Percentiles rank a stretch among this genome's conserved stretches.
Evolutionary conservation across 345 rosid genomes (phyloP).

Genomic region (Lepidium sativum): DNA sequence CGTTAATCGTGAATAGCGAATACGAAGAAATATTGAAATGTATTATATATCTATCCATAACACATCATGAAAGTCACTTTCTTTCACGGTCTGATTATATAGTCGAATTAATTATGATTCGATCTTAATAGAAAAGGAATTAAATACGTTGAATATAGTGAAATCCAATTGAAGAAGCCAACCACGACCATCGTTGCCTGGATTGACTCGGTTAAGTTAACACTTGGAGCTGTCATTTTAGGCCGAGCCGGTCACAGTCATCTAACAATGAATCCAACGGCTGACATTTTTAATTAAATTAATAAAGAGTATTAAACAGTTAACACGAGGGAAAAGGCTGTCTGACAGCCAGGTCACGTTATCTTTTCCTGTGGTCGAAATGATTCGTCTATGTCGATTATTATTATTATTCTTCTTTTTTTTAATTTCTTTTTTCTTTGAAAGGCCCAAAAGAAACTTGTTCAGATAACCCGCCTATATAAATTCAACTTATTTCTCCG

Average conservation of each 20-base stretch:
- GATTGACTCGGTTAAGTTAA: slow-evolving; percentile 19
- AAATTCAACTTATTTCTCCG: slow-evolving; percentile 5
- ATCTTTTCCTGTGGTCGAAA: slow-evolving; percentile 32
- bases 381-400: slow-evolving; percentile 24
- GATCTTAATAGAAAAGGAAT: background rate
- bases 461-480: slow-evolving; percentile 28
- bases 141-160: slow-evolving; percentile 7
- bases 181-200: slow-evolving; percentile 26
- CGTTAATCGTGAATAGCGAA: background rate
- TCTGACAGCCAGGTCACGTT: slow-evolving; percentile 37
- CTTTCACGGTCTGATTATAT: slow-evolving; percentile 18
- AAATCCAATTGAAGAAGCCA: slow-evolving; percentile 19
- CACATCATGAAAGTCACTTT: slow-evolving; percentile 26
- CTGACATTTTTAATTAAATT: slow-evolving; percentile 3
- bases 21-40: background rate
- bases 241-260: slow-evolving; percentile 18
- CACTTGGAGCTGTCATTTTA: slow-evolving; percentile 22
- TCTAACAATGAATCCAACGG: slow-evolving; percentile 20
- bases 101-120: background rate
- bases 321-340: slow-evolving; percentile 30
- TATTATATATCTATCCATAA: background rate
- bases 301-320: background rate
- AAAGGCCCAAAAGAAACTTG: slow-evolving; percentile 20
- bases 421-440: slow-evolving; percentile 3
- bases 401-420: background rate